Evolutionary conservation across 2,329 filamentous ascomycete species (phyloP), one percentile per base, ranked within the genome.

Genomic region (Thermoascus crustaceus): DNA sequence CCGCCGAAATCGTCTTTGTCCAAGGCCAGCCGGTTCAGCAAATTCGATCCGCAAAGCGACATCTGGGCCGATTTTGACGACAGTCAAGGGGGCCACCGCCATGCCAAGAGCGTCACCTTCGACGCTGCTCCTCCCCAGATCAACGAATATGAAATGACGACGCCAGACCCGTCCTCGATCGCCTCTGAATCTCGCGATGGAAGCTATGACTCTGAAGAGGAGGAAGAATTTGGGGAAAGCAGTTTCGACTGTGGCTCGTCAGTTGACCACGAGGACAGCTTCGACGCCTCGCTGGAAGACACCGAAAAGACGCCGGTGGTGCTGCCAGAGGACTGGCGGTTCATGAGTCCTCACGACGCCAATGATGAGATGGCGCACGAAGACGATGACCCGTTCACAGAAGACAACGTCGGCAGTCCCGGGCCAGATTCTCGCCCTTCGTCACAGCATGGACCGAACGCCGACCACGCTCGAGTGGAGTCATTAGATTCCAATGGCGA

Each of bases 111-210:
- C 52, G 91, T 98, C 39, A 98, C 89, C 1, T 98, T 98, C 57
- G 87, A 96, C 63, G 83, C 82, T 23, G 87, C 85, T 2, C 89
- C 89, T 14, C 91, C 91, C 16, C 85, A 94, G 56, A 75, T 98
- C 52, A 94, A 96, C 56, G 91, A 98, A 64, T 98, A 96, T 59
- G 91, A 96, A 63, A 88, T 95, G 83, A 84, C 86, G 21, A 98
- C 91, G 2, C 91, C 91, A 7, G 91, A 95, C 54, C 76, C 93
- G n/a, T 95, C 89, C 2, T 94, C 88, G 0, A 72, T 93, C 16
- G 85, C 85, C 17, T 89, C 85, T 32, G 87, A 82, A 48, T 96
- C 89, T 8, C 82, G 89, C 6, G 86, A 95, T 53, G 86, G 87
- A 26, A 96, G 89, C 65, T 95, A 85, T 57, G 88, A 95, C 43